Evolutionary conservation across 1,139 yeast species (phyloP).

Genomic region (Hanseniaspora gamundiae): DNA sequence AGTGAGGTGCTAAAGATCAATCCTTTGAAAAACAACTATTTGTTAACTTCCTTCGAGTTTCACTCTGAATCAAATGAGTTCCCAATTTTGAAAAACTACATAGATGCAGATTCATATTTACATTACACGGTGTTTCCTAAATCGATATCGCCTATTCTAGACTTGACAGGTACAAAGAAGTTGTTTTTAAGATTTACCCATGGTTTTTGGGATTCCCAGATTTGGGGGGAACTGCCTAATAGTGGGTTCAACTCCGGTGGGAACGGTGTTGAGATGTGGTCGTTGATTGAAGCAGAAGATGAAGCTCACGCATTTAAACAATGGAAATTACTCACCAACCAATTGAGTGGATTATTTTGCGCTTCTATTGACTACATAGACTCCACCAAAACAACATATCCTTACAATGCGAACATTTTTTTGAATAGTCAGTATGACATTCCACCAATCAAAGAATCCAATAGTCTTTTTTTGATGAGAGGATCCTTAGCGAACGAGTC

Average conservation of each 20-base stretch:
- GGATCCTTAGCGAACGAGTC: constrained; percentile 95
- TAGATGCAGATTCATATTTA: constrained; percentile 21
- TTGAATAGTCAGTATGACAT: constrained; percentile 8
- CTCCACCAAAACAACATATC: constrained; percentile 64
- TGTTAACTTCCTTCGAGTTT: constrained; percentile 51
- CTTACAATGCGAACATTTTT: constrained; percentile 26
- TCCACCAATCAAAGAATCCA: constrained; percentile 19
- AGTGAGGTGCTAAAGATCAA: constrained; percentile 46
- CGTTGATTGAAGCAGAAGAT: constrained; percentile 57
- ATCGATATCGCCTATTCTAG: constrained; percentile 66
- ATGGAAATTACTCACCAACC: constrained; percentile 66
- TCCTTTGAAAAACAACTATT: constrained; percentile 60
- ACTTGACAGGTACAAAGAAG: constrained; percentile 55
- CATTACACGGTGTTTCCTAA: constrained; percentile 74
- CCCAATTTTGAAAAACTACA: constrained; percentile 29
- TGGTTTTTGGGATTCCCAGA: constrained; percentile 90
- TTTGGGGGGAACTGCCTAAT: constrained; percentile 76
- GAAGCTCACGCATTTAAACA: constrained; percentile 42
- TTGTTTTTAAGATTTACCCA: constrained; percentile 79
- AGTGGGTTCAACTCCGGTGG: constrained; percentile 76
- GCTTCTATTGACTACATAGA: constrained; percentile 89
- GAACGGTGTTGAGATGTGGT: constrained; percentile 92
- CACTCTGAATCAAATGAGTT: constrained; percentile 42
- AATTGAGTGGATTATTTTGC: constrained; percentile 85
- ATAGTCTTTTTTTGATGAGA: constrained; percentile 45